phyloP scores from a whole-genome alignment of 31 red algal genomes.

The Odonthalia washingtoniensis region DNA sequence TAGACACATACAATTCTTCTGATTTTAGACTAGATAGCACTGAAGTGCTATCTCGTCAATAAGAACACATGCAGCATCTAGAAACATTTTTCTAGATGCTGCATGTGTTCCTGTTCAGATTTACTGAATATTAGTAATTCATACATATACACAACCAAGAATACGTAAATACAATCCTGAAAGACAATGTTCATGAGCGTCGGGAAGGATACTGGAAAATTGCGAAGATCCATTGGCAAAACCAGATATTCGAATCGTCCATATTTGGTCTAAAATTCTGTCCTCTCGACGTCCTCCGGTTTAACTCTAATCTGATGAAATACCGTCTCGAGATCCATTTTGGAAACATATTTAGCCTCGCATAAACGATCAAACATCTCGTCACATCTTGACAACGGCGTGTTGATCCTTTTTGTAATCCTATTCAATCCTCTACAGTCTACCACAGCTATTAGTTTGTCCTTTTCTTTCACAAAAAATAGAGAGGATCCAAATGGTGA shows the following conservation, averaged over 20 bases:
- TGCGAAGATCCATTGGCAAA: neutral
- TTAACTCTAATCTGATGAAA: conserved; percentile 14
- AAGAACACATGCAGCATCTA: no score
- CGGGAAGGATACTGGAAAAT: conserved; percentile 1
- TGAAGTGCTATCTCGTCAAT: no score
- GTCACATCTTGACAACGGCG: neutral
- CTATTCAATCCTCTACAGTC: conserved; percentile 8
- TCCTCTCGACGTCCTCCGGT: neutral
- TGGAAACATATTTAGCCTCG: neutral
- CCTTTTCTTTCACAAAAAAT: conserved; percentile 12
- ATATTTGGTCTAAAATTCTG: neutral
- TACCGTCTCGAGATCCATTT: neutral
- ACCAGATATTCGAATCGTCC: conserved; percentile 7
- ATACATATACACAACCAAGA: conserved; percentile 4
- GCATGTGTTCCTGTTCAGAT: neutral
- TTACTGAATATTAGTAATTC: conserved; percentile 9
- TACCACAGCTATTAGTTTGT: neutral
- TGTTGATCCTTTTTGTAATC: conserved; percentile 17
- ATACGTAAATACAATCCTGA: neutral
- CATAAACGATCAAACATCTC: conserved; percentile 24
- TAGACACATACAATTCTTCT: neutral
- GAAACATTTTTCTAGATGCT: neutral
- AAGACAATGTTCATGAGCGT: conserved; percentile 8
- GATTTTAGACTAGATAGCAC: neutral
- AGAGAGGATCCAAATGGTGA: conserved; percentile 10